These are phyloP conservation scores for Clonostachys rhizophaga DNA, from an alignment of 2,329 filamentous ascomycete genomes.

Conservation along the genomic window DNA sequence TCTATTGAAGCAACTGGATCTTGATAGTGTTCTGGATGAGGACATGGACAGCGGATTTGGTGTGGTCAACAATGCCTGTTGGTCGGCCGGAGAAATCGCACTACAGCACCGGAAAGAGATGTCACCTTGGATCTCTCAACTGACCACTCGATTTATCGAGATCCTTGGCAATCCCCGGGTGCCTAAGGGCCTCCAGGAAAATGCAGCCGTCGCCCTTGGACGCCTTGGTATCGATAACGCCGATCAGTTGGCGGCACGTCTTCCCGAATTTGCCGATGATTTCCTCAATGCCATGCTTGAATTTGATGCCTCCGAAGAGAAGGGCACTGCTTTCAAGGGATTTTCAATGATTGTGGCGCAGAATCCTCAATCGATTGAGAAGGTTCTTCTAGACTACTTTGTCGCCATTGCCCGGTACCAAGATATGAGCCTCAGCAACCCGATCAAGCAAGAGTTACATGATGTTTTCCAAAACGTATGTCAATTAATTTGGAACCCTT, in stretches of 20 bases:
- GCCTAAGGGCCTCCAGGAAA: conserved; percentile 84
- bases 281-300: conserved; percentile 81
- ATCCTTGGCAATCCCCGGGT: conserved; percentile 85
- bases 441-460: conserved; percentile 61
- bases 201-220: conserved; percentile 89
- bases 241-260: conserved; percentile 70
- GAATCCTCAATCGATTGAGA: conserved; percentile 91
- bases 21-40: conserved; percentile 71
- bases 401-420: conserved; percentile 75
- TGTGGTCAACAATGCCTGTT: conserved; percentile 97
- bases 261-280: conserved; percentile 74
- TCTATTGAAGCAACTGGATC: conserved; percentile 81
- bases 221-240: conserved; percentile 78
- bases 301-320: conserved; percentile 86
- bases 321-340: conserved; percentile 87
- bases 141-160: conserved; percentile 72
- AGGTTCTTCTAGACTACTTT: conserved; percentile 77
- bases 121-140: conserved; percentile 69
- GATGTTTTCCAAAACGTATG: conserved; percentile 73
- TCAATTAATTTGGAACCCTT: neutral
- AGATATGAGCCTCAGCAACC: conserved; percentile 54
- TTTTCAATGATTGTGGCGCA: conserved; percentile 80
- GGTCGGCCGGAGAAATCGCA: conserved; percentile 90
- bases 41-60: conserved; percentile 82
- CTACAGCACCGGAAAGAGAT: conserved; percentile 73